phyloP scores from a whole-genome alignment of 345 rosid species.

The Corchorus capsularis region DNA sequence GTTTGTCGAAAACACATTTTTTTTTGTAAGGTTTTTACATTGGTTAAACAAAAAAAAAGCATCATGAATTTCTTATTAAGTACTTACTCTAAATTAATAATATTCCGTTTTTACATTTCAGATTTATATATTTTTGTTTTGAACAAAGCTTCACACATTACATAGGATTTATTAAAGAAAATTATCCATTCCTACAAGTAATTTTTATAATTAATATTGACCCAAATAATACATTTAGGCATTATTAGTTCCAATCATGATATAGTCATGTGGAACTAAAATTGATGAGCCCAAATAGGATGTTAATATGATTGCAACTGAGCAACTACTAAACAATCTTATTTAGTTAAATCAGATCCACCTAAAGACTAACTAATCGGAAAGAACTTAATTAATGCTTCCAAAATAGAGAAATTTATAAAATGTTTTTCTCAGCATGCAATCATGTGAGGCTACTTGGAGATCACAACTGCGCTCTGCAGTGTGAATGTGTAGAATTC shows the following conservation, averaged over 20 bases:
- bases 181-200: not conserved
- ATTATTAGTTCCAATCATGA: not conserved
- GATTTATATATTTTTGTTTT: not conserved
- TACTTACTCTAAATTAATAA: not conserved
- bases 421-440: not conserved
- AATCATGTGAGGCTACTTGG: slow-evolving; percentile 8
- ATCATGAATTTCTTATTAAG: no score
- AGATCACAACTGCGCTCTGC: not conserved
- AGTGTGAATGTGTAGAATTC: slow-evolving; percentile 11
- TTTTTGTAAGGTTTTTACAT: no score
- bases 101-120: not conserved
- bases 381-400: not conserved
- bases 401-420: not conserved
- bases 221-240: not conserved
- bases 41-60: no score
- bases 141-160: not conserved
- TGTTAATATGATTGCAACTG: not conserved
- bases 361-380: not conserved
- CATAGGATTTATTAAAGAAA: not conserved
- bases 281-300: not conserved
- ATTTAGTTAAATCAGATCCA: not conserved
- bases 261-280: not conserved
- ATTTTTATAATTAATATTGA: not conserved
- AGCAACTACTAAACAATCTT: not conserved
- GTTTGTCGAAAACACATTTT: no score